Base-by-base conservation (phyloP, 495 filamentous ascomycete genomes). In the Hypoxylon trugodes region DNA sequence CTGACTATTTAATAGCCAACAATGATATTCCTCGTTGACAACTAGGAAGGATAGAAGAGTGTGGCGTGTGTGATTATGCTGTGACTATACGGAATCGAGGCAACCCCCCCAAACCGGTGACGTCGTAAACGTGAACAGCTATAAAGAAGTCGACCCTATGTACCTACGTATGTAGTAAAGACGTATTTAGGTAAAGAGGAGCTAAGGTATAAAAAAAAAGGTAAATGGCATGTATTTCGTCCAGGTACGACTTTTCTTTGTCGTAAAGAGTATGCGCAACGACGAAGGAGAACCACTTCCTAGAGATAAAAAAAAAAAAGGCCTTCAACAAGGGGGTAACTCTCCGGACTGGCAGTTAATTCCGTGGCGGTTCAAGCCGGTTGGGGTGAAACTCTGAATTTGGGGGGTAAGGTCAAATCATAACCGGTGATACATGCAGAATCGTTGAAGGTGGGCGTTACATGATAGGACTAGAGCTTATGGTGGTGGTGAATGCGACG, bases 371-470 rank as follows among this genome's bases (percentile, higher is more conserved):
- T 58, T 47, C 42, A 28, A 36, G 53, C 47, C 47, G 57, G 47
- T 61, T 52, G 47, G 58, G 58, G 46, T 51, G 58, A 45, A 49
- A 48, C n/a, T 58, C 53, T 58, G n/a, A n/a, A n/a, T n/a, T n/a
- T n/a, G n/a, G n/a, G n/a, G n/a, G n/a, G n/a, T n/a, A n/a, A 67
- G 45, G 61, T 52, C 62, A 67, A 59, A 54, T 67, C 58, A 67
- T 66, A 51, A 40, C 24, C 54, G 58, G 41, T 53, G 58, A 53
- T 66, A 61, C 57, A 57, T 61, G 51, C 37, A 51, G 48, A 58
- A 57, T 28, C 28, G 51, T 22, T 52, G 46, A 38, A 53, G 26
- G 24, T 50, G 30, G 18, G 45, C n/a, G 15, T n/a, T n/a, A n/a
- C n/a, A 19, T 21, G 57, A 67, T 53, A 57, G 12, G 38, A 40